Percentiles rank a stretch among this genome's conserved stretches.
Evolutionary conservation across 495 filamentous ascomycete genomes (phyloP).

Genomic region (Penicillium angulare): DNA sequence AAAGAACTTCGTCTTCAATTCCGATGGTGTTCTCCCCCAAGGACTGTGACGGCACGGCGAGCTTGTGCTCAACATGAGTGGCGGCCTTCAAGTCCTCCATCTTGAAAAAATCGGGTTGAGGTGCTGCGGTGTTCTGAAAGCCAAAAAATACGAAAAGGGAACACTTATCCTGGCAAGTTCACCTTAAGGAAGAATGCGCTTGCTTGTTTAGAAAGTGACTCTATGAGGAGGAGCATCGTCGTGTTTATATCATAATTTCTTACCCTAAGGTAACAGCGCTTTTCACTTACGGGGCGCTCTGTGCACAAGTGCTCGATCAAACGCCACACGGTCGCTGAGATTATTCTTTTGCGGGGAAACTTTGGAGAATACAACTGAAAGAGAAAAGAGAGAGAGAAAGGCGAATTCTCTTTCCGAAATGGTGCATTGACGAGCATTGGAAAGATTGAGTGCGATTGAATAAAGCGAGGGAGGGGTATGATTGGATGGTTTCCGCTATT

Average conservation of each 20-base stretch:
- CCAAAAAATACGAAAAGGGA: not conserved
- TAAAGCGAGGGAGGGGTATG: not conserved
- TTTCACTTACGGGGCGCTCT: not conserved
- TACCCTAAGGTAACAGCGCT: not conserved
- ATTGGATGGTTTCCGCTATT: not conserved
- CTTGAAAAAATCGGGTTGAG: not conserved
- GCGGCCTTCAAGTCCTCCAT: slow-evolving; percentile 10
- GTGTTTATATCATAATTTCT: not conserved
- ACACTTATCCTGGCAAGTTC: not conserved
- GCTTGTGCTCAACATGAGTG: slow-evolving; percentile 6
- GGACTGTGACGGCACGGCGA: slow-evolving; percentile 8
- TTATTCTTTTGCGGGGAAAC: slow-evolving; percentile 4
- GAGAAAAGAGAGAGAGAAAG: no score
- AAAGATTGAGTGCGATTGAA: not conserved
- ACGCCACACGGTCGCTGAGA: slow-evolving; percentile 8
- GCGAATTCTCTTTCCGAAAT: not conserved
- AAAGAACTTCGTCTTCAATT: slow-evolving; percentile 14
- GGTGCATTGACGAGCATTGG: not conserved
- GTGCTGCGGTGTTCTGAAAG: not conserved
- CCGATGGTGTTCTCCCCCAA: slow-evolving; percentile 11
- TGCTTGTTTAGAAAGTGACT: not conserved
- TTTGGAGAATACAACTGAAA: slow-evolving; percentile 6
- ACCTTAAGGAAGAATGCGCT: not conserved
- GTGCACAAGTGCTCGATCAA: not conserved
- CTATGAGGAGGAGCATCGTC: not conserved